Conservation (phyloP, 257 asterid genomes). For the Rauvolfia tetraphylla region DNA sequence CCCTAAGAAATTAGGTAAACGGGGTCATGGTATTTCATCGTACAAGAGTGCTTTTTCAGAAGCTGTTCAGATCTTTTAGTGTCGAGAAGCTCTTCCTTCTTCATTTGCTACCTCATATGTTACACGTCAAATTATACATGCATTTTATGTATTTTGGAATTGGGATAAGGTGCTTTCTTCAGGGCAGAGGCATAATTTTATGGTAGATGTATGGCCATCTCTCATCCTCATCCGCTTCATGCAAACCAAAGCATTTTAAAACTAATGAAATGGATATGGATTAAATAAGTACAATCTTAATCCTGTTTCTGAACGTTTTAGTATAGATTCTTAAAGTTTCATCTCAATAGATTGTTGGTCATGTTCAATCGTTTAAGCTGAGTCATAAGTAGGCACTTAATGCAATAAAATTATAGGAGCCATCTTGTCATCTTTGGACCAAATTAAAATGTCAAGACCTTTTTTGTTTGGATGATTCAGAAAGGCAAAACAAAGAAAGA, state of each 20-base stretch:
- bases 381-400: conserved; percentile 19
- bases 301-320: too few relatives aligned
- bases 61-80: neutral
- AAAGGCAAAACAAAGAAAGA: neutral
- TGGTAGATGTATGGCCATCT: too few relatives aligned
- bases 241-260: neutral
- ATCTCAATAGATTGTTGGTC: neutral
- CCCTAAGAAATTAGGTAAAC: neutral
- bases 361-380: neutral
- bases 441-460: too few relatives aligned
- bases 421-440: neutral
- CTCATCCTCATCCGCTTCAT: too few relatives aligned
- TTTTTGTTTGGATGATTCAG: conserved; percentile 17
- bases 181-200: too few relatives aligned
- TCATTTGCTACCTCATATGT: neutral
- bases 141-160: neutral
- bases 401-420: neutral
- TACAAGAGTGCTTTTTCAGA: neutral
- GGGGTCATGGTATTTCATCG: neutral
- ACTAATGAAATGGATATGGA: too few relatives aligned
- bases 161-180: too few relatives aligned
- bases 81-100: neutral
- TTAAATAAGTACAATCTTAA: too few relatives aligned
- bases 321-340: too few relatives aligned
- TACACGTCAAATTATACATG: too few relatives aligned